Evolutionary conservation across 2,329 filamentous ascomycete genomes (phyloP).

Genomic region (Trichoderma brevicompactum): DNA sequence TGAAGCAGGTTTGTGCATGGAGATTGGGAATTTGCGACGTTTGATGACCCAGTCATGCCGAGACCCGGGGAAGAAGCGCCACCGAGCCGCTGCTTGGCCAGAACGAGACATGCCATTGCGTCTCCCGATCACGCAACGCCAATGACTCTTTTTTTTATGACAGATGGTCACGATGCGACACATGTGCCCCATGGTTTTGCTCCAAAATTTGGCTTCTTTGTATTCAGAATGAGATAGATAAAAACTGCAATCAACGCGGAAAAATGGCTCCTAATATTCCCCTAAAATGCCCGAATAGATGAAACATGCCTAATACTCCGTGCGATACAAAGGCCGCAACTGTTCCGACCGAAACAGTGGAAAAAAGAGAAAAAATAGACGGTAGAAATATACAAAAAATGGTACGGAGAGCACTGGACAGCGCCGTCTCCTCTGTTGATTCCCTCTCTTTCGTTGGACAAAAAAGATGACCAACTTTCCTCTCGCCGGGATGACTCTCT

Average conservation of each 20-base stretch:
- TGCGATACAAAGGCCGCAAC: constrained; percentile 25
- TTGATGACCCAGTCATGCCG: constrained; percentile 3
- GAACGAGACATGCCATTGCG: background rate
- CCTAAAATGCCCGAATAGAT: constrained; percentile 18
- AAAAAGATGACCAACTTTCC: background rate
- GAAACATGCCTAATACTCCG: constrained; percentile 27
- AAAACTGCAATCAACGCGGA: constrained; percentile 19
- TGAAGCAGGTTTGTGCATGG: background rate
- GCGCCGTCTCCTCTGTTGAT: constrained; percentile 1
- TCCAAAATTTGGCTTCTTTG: background rate
- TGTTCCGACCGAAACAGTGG: constrained; percentile 19
- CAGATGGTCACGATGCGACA: background rate
- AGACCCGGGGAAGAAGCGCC: background rate
- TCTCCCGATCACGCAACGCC: constrained; percentile 1
- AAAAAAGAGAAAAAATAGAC: constrained; percentile 11
- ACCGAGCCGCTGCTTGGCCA: background rate
- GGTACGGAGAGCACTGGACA: background rate
- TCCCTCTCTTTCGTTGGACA: background rate
- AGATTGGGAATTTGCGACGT: background rate
- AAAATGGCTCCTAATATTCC: constrained; percentile 23
- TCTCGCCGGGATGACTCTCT: background rate
- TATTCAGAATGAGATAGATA: constrained; percentile 2
- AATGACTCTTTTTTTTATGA: background rate
- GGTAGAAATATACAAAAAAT: constrained; percentile 31
- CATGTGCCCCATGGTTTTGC: background rate